These are phyloP conservation scores for Annulohypoxylon stygium DNA, from an alignment of 495 filamentous ascomycete genomes.

Conservation along the genomic window DNA sequence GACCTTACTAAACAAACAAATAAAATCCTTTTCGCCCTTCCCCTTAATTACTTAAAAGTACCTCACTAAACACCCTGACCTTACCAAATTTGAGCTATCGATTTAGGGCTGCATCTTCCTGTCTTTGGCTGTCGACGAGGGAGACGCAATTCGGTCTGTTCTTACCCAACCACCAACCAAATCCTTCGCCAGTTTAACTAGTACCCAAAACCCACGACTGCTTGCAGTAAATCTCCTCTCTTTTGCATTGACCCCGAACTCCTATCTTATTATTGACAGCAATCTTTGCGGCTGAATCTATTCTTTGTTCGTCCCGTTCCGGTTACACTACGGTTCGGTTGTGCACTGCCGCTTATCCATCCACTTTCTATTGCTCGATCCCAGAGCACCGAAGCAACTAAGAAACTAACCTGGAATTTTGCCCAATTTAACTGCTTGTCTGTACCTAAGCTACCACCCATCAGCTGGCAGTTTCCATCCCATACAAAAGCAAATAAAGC, in stretches of 20 bases:
- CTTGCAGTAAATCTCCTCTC: slow-evolving; percentile 26
- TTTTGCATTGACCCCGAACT: slow-evolving; percentile 10
- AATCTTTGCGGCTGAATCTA: slow-evolving; percentile 45
- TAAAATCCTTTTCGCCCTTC: not conserved
- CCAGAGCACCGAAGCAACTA: not conserved
- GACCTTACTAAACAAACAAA: slow-evolving; percentile 20
- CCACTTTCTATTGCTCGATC: not conserved
- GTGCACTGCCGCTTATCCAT: slow-evolving; percentile 41
- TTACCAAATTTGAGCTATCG: not conserved
- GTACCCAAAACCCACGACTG: not conserved
- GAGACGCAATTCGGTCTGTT: slow-evolving; percentile 2
- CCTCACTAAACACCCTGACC: too few species aligned
- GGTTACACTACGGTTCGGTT: slow-evolving; percentile 22
- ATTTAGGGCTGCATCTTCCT: slow-evolving; percentile 24
- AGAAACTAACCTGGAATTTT: slow-evolving; percentile 10
- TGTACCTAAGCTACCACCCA: slow-evolving; percentile 2
- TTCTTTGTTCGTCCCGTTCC: slow-evolving; percentile 29
- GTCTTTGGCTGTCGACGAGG: slow-evolving; percentile 10
- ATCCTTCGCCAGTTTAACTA: slow-evolving; percentile 20
- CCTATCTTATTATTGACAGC: slow-evolving; percentile 12
- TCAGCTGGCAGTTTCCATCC: not conserved
- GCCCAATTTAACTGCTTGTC: slow-evolving; percentile 34
- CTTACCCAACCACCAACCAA: slow-evolving; percentile 20
- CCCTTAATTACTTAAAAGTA: not conserved
- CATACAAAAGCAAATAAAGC: slow-evolving; percentile 28